Base-by-base conservation (phyloP, 306 rosid species). In the Castanea mollissima region DNA sequence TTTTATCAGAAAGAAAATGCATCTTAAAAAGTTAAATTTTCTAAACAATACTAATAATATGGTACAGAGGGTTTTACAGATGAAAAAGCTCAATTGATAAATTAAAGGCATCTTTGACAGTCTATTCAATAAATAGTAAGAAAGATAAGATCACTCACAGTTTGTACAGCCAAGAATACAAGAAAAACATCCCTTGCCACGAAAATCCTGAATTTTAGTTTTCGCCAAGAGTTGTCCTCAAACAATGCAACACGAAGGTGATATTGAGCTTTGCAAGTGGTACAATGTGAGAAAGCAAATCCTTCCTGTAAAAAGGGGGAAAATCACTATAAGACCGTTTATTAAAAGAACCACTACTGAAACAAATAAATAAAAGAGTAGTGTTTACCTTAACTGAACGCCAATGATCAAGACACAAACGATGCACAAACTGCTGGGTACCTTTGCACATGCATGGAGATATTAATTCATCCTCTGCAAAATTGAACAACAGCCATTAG, bases 371-470 rank as follows among this genome's bases (percentile, higher is more conserved):
- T 68, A 79, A 64, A 60, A 65, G 19, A 58, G 60, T 59, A 70
- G 78, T 67, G 69, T 67, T 74, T 81, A 91, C 99, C 91, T 93
- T 96, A 54, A 96, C 91, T 6, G 99, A 96, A 82, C 99, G 99
- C 99, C 99, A 96, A 85, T 96, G 99, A 84, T 96, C 99, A 81
- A 96, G 99, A 78, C 99, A 96, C 21, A 92, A 88, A 54, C 96
- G 97, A 80, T 96, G 99, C 77, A 96, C 99, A 89, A 96, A 96
- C 83, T 96, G 99, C 84, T 96, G 99, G 54, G 99, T 96, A 79
- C 99, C 99, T 87, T 96, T 96, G 92, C 99, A 96, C 96, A 90
- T 89, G 92, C 99, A 96, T 11, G 99, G 99, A 20, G 99, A 96
- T 79, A 96, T 96, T 91, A 96, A 80, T 52, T 88, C 98, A 80